Evolutionary conservation across 805 yeast genomes (phyloP).

Genomic region (Diddensiella caesifluorescens): DNA sequence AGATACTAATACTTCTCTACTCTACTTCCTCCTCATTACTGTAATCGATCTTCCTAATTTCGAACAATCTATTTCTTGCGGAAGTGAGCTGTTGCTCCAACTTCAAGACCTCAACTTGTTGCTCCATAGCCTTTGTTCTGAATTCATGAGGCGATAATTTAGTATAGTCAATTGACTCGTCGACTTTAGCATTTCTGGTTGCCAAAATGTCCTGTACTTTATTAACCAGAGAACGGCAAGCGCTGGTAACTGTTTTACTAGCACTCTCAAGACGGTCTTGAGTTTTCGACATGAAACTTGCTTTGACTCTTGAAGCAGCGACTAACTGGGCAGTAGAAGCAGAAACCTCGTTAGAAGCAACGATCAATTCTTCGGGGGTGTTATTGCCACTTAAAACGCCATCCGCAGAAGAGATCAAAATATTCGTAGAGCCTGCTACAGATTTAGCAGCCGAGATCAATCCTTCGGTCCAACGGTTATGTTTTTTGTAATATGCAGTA

Average conservation of each 20-base stretch:
- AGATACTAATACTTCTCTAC: too few relatives aligned
- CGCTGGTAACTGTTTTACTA: slow-evolving; percentile 62
- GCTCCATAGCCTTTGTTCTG: slow-evolving; percentile 84
- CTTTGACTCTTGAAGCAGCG: slow-evolving; percentile 85
- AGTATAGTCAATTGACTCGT: slow-evolving; percentile 55
- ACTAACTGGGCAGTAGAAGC: slow-evolving; percentile 90
- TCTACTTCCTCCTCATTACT: slow-evolving; percentile 58
- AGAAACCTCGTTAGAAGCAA: slow-evolving; percentile 87
- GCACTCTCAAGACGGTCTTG: slow-evolving; percentile 70
- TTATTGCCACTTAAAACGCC: slow-evolving; percentile 63
- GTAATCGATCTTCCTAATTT: slow-evolving; percentile 75
- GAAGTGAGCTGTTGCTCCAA: slow-evolving; percentile 64
- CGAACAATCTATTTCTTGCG: slow-evolving; percentile 79
- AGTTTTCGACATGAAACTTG: slow-evolving; percentile 66
- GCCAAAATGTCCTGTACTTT: slow-evolving; percentile 60
- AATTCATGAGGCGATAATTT: slow-evolving; percentile 71
- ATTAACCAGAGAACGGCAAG: slow-evolving; percentile 66
- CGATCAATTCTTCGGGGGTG: slow-evolving; percentile 77
- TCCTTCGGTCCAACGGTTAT: slow-evolving; percentile 92
- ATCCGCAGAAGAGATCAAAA: slow-evolving; percentile 81
- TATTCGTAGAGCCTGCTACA: slow-evolving; percentile 76
- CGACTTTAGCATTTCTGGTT: slow-evolving; percentile 34
- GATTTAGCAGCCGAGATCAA: slow-evolving; percentile 83
- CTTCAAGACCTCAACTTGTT: slow-evolving; percentile 82
- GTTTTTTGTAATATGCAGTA: slow-evolving; percentile 76